Conservation (phyloP, 305 asterid species). For the Coffea humblotiana region DNA sequence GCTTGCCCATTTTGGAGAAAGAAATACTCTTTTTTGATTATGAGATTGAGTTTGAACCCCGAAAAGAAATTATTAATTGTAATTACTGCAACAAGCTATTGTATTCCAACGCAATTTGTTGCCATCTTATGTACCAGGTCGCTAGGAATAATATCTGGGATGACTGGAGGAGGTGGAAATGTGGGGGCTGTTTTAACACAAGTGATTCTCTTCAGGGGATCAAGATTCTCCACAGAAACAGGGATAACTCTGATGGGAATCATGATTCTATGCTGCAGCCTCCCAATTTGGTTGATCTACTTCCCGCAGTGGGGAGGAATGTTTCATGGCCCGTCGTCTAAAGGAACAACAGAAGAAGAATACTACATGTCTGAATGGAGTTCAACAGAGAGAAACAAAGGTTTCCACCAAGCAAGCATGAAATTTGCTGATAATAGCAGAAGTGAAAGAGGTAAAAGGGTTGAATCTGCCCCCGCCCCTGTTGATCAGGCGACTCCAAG, state of each 20-base stretch:
- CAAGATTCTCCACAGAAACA: conserved; percentile 60
- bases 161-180: conserved; percentile 91
- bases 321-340: conserved; percentile 55
- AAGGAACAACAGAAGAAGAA: conserved; percentile 63
- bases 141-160: conserved; percentile 70
- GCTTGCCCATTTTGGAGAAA: neutral
- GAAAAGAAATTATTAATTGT: neutral
- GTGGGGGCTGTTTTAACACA: conserved; percentile 76
- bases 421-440: conserved; percentile 73
- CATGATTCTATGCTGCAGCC: conserved; percentile 67
- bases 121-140: conserved; percentile 40
- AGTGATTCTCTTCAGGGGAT: conserved; percentile 71
- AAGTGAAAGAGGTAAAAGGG: conserved; percentile 54
- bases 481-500: conserved; percentile 25
- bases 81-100: neutral
- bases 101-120: neutral
- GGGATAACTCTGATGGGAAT: conserved; percentile 80
- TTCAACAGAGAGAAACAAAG: conserved; percentile 45
- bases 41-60: neutral
- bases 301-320: conserved; percentile 97
- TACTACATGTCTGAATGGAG: conserved; percentile 80
- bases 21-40: too few species aligned
- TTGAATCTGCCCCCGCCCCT: conserved; percentile 30
- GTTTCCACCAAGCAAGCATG: conserved; percentile 60
- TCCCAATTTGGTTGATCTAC: conserved; percentile 44